Evolutionary conservation across 2,329 filamentous ascomycete species (phyloP), one percentile per base, ranked within the genome.

Genomic region (Alternaria infectoria): DNA sequence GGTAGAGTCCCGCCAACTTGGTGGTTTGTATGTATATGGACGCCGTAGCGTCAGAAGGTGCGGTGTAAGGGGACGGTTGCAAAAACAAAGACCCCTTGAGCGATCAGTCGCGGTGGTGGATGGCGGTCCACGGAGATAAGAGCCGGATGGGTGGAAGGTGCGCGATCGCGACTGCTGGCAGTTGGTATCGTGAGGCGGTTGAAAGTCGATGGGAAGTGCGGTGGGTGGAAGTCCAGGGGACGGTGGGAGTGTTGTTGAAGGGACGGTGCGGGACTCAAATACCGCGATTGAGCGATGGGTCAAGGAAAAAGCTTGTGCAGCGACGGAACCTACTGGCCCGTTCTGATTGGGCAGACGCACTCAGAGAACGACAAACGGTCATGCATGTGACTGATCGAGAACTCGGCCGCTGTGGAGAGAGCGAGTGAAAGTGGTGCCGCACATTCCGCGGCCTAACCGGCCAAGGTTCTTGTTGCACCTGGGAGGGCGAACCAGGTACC

Each of bases 1-100:
- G 86, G 83, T 87, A 88, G 89, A 89, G 85, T 87, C 91, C 91
- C 93, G 93, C 93, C 93, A 96, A 96, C 89, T 96, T 96, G 93
- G 89, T 91, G 89, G 88, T 88, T 83, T 87, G 80, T 74, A 67
- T 57, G 45, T 57, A 63, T 56, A 68, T 68, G 72, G 79, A 80
- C 80, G 81, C 79, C 74, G 69, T 73, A 69, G 77, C 80, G 81
- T 73, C 79, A 71, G 70, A 58, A 57, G 61, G 66, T 55, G 66
- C 49, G 32, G 46, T 65, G 56, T 54, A 62, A 49, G 64, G 62
- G 68, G 55, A 62, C 56, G 54, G 64, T 60, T 71, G 66, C 59
- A 58, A 74, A 65, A 70, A 69, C 62, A 69, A 68, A 50, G 56
- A 62, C 40, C 57, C 60, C 59, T 58, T 54, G 46, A 59, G 67